phyloP scores from a whole-genome alignment of 164 flowering plant genomes.

The Liquidambar formosana region DNA sequence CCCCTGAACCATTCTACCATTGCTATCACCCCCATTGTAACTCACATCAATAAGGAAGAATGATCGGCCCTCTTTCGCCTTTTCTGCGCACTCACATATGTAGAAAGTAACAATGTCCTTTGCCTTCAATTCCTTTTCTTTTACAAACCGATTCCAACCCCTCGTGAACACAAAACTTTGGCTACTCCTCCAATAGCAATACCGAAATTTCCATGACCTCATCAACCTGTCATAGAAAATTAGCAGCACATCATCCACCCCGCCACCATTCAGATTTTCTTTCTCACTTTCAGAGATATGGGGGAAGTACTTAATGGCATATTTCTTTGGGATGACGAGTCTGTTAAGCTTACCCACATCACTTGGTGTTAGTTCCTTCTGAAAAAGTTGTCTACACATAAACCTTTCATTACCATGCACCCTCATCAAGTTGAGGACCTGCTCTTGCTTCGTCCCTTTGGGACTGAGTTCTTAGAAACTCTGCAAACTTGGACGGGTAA shows the following conservation, averaged over 20 bases:
- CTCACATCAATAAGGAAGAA: constrained; percentile 33
- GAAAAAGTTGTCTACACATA: constrained; percentile 46
- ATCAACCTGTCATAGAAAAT: constrained; percentile 42
- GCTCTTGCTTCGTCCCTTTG: background rate
- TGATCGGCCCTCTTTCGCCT: background rate
- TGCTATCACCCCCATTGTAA: constrained; percentile 6
- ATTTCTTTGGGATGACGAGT: constrained; percentile 80
- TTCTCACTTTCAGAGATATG: constrained; percentile 18
- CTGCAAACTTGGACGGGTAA: constrained; percentile 41
- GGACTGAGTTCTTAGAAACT: constrained; percentile 23
- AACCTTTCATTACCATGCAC: constrained; percentile 17
- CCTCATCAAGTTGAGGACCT: constrained; percentile 4
- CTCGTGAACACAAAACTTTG: constrained; percentile 78
- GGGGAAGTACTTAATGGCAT: constrained; percentile 61
- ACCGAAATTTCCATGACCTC: constrained; percentile 69
- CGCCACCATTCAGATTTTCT: constrained; percentile 19
- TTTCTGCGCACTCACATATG: constrained; percentile 27
- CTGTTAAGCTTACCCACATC: constrained; percentile 89
- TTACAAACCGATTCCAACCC: constrained; percentile 78
- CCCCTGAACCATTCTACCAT: constrained; percentile 1
- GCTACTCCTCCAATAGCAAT: constrained; percentile 89
- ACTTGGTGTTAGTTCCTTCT: constrained; percentile 88
- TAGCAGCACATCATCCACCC: constrained; percentile 34
- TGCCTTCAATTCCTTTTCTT: constrained; percentile 53
- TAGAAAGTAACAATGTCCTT: constrained; percentile 56